Percentiles rank a stretch among this genome's conserved stretches.
phyloP scores from a whole-genome alignment of 768 basidiomycete species.

The Rubroboletus satanas region DNA sequence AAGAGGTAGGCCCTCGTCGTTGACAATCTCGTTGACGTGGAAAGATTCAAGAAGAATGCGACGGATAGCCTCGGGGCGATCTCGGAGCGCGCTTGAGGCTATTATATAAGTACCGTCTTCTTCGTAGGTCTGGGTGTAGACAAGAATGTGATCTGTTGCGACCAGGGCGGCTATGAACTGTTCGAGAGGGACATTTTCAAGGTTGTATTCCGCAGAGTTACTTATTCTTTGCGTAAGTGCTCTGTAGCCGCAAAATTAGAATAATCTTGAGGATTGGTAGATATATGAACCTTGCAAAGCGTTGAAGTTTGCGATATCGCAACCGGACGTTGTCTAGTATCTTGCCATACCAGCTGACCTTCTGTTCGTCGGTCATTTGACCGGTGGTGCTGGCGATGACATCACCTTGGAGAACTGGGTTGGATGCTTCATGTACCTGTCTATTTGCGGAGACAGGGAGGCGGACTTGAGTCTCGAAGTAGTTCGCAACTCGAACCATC shows the following conservation, averaged over 20 bases:
- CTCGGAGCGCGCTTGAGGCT: slow-evolving; percentile 71
- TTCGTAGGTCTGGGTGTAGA: slow-evolving; percentile 85
- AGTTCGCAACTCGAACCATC: slow-evolving; percentile 88
- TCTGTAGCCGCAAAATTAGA: slow-evolving; percentile 32
- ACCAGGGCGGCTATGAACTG: slow-evolving; percentile 77
- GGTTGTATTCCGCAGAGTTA: slow-evolving; percentile 86
- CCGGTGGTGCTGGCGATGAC: slow-evolving; percentile 36
- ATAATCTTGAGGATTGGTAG: background rate
- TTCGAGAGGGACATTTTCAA: slow-evolving; percentile 71
- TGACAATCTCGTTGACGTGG: slow-evolving; percentile 60
- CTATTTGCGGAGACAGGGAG: slow-evolving; percentile 51
- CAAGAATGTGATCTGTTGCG: slow-evolving; percentile 86
- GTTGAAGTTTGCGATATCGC: slow-evolving; percentile 89
- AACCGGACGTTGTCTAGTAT: slow-evolving; percentile 89
- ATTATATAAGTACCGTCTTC: slow-evolving; percentile 91
- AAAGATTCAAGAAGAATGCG: slow-evolving; percentile 84
- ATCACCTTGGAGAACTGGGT: slow-evolving; percentile 36
- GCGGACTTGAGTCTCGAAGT: slow-evolving; percentile 91
- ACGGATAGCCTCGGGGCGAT: slow-evolving; percentile 71
- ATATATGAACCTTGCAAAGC: slow-evolving; percentile 71
- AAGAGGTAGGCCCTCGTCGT: slow-evolving; percentile 45
- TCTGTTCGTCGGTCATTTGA: slow-evolving; percentile 76
- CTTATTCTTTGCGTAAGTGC: slow-evolving; percentile 82
- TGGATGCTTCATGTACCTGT: slow-evolving; percentile 24
- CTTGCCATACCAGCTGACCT: slow-evolving; percentile 86